Evolutionary conservation across 1,139 yeast species (phyloP).

Genomic region (Nakaseomyces delphensis): DNA sequence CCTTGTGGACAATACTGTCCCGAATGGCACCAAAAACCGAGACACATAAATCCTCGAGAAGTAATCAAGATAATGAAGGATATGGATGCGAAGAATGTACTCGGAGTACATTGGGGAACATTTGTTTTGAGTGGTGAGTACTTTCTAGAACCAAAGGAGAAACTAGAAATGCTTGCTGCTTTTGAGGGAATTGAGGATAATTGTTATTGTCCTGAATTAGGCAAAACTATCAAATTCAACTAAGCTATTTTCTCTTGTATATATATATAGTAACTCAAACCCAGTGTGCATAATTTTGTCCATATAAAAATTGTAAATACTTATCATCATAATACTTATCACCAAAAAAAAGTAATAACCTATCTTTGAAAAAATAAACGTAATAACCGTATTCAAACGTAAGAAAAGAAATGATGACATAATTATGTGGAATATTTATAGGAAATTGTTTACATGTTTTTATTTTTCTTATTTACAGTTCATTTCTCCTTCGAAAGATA

Average conservation of each 20-base stretch:
- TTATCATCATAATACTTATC: no score
- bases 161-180: constrained; percentile 35
- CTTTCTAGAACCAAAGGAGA: constrained; percentile 68
- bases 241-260: constrained; percentile 2
- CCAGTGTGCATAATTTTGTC: no score
- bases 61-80: constrained; percentile 60
- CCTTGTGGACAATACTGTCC: constrained; percentile 97
- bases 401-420: background rate
- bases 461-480: background rate
- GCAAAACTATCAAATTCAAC: constrained; percentile 40
- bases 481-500: constrained; percentile 6
- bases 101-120: constrained; percentile 96
- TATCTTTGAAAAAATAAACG: no score
- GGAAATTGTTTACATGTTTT: background rate
- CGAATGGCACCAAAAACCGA: constrained; percentile 84
- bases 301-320: no score
- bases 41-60: constrained; percentile 80
- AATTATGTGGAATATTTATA: background rate
- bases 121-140: constrained; percentile 83
- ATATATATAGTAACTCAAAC: background rate
- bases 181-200: constrained; percentile 31
- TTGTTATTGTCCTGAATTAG: constrained; percentile 46
- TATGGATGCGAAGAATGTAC: constrained; percentile 50
- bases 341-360: no score
- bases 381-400: background rate